A percentile compares a stretch with the other conserved stretches of the same genome.
phyloP scores from a whole-genome alignment of 2,329 filamentous ascomycete genomes.

The Coleophoma crateriformis region DNA sequence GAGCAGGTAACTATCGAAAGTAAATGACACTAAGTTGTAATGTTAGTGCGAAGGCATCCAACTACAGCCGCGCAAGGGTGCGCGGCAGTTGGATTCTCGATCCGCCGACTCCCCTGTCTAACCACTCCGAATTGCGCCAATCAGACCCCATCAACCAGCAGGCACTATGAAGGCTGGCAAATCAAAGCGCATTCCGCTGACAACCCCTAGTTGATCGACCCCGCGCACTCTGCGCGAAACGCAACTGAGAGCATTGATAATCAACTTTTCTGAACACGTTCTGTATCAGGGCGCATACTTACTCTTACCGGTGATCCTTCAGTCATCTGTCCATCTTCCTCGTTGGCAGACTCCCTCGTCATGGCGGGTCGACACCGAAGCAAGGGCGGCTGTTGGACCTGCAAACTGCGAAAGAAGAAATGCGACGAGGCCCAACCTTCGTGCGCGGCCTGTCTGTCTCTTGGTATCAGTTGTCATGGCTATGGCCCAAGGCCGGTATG shows the following conservation, averaged over 20 bases:
- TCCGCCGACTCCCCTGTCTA: too few species aligned
- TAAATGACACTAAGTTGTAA: too few species aligned
- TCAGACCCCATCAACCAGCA: too few species aligned
- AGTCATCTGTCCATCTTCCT: neutral
- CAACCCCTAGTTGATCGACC: too few species aligned
- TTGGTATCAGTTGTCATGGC: slow-evolving; percentile 17
- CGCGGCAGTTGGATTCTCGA: too few species aligned
- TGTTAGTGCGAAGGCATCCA: too few species aligned
- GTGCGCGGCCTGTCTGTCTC: slow-evolving; percentile 14
- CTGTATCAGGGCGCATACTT: neutral
- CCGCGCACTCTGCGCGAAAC: too few species aligned
- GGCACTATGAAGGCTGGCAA: too few species aligned
- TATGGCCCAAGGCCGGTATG: slow-evolving; percentile 19
- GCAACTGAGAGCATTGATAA: neutral
- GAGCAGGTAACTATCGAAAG: too few species aligned
- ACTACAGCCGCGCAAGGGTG: too few species aligned
- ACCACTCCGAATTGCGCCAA: too few species aligned
- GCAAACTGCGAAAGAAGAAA: slow-evolving; percentile 13
- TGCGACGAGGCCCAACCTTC: slow-evolving; percentile 13
- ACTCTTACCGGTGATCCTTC: neutral
- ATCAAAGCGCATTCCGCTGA: too few species aligned
- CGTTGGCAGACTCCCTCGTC: neutral
- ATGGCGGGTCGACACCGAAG: neutral
- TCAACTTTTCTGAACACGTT: neutral
- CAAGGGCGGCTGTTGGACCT: slow-evolving; percentile 29